A percentile compares a stretch with the other conserved stretches of the same genome.
These are phyloP conservation scores for Umbilicus rupestris DNA, from an alignment of 164 flowering plant genomes.

Conservation along the genomic window DNA sequence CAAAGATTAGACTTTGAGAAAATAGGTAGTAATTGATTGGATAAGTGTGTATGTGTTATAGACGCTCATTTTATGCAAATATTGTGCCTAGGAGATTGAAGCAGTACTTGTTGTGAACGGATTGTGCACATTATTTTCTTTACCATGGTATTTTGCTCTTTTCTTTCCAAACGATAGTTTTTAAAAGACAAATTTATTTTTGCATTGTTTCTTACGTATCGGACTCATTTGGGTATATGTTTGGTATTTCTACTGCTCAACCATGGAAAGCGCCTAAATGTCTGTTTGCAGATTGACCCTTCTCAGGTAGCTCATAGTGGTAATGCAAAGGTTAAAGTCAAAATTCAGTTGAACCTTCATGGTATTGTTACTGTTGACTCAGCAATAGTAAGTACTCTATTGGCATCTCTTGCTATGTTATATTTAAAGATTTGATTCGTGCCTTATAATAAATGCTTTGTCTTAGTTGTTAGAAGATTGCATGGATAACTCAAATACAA, in stretches of 20 bases:
- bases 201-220: not conserved
- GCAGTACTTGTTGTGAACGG: too few relatives aligned
- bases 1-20: not conserved
- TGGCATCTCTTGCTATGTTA: not conserved
- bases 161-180: not conserved
- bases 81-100: too few relatives aligned
- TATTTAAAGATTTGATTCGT: not conserved
- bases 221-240: not conserved
- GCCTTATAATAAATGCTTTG: constrained; percentile 6
- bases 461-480: constrained; percentile 55
- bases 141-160: not conserved
- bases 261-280: not conserved
- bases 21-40: not conserved
- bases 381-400: constrained; percentile 46
- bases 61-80: too few relatives aligned
- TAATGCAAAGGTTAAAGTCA: constrained; percentile 57
- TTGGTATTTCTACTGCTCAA: too few relatives aligned
- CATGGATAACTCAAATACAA: constrained; percentile 22
- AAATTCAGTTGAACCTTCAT: constrained; percentile 57
- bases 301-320: constrained; percentile 35
- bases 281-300: constrained; percentile 67
- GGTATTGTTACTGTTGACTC: constrained; percentile 66
- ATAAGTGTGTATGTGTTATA: too few relatives aligned
- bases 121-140: too few relatives aligned
- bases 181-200: not conserved